phyloP scores from a whole-genome alignment of 305 asterid species.

The Stenogyne calaminthoides region DNA sequence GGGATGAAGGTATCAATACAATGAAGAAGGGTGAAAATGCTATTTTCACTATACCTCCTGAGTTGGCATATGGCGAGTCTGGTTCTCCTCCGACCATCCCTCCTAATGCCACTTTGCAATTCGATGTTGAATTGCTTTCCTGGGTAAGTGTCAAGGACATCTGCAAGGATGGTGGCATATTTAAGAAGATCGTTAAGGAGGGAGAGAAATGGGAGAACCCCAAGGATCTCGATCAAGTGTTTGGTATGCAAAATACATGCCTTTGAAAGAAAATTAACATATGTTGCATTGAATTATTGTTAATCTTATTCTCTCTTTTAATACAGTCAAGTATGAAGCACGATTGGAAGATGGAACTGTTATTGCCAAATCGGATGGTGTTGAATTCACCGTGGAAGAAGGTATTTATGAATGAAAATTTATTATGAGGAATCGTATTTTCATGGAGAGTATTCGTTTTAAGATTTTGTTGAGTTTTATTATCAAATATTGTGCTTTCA shows the following conservation, averaged over 20 bases:
- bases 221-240: conserved; percentile 81
- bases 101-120: conserved; percentile 81
- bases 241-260: conserved; percentile 43
- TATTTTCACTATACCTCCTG: conserved; percentile 79
- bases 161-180: conserved; percentile 91
- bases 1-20: conserved; percentile 88
- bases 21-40: conserved; percentile 97
- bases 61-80: conserved; percentile 82
- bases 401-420: conserved; percentile 39
- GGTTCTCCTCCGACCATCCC: conserved; percentile 97
- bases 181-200: conserved; percentile 68
- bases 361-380: conserved; percentile 63
- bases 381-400: conserved; percentile 70
- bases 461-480: background rate
- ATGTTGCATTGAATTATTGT: background rate
- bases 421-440: background rate
- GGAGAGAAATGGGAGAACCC: conserved; percentile 97
- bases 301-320: conserved; percentile 20
- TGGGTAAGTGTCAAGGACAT: conserved; percentile 93
- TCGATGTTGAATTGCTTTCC: conserved; percentile 86
- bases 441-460: background rate
- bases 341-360: conserved; percentile 67
- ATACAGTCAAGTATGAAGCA: conserved; percentile 87
- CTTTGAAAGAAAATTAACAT: background rate
- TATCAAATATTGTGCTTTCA: conserved; percentile 18